Conservation (phyloP, 768 basidiomycete species). For the Hebeloma cylindrosporum region DNA sequence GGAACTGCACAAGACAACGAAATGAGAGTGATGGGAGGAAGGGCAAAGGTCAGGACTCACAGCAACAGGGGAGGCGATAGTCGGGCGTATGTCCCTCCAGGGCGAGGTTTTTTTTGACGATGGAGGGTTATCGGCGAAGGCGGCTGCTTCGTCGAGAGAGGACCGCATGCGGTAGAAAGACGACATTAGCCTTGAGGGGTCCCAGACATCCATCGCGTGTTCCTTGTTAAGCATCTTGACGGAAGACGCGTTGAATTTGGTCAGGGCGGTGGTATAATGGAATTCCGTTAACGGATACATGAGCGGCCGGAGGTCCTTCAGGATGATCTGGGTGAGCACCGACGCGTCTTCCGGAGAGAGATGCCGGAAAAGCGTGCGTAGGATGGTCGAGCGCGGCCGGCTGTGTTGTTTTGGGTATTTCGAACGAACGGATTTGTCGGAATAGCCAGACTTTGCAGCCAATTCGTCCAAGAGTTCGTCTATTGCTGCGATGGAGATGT, state of each 20-base stretch:
- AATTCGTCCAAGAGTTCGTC: conserved; percentile 74
- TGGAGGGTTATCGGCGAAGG: conserved; percentile 37
- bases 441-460: conserved; percentile 64
- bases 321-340: conserved; percentile 81
- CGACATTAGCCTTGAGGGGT: conserved; percentile 54
- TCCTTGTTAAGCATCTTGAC: conserved; percentile 55
- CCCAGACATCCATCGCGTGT: conserved; percentile 74
- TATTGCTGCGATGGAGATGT: conserved; percentile 48
- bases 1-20: conserved; percentile 51
- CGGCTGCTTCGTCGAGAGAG: conserved; percentile 56
- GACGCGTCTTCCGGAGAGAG: conserved; percentile 64
- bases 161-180: conserved; percentile 54
- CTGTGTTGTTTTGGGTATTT: conserved; percentile 25
- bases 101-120: conserved; percentile 17
- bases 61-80: conserved; percentile 62
- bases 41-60: conserved; percentile 31
- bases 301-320: conserved; percentile 82
- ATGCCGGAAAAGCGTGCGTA: conserved; percentile 58
- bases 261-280: conserved; percentile 51
- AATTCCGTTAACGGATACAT: conserved; percentile 63
- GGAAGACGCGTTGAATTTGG: conserved; percentile 55
- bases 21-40: not conserved
- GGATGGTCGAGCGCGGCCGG: conserved; percentile 35
- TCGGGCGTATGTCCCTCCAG: conserved; percentile 34
- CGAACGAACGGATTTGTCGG: conserved; percentile 45